phyloP scores from a whole-genome alignment of 352 stramenopile genomes.

The Pelagophyceae sp. region DNA sequence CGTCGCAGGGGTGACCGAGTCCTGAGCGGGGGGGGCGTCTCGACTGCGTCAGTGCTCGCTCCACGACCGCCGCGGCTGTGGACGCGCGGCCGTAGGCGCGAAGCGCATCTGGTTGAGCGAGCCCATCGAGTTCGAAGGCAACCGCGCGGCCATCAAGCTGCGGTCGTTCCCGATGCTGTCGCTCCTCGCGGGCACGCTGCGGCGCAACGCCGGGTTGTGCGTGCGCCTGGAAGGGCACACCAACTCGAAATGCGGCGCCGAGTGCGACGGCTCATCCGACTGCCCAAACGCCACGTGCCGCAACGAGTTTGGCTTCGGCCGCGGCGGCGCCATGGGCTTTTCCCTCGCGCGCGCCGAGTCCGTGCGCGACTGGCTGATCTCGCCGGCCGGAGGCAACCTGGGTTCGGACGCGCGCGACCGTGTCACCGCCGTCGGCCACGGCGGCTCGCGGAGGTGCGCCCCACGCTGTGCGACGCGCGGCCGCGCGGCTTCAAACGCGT shows the following conservation, averaged over 20 bases:
- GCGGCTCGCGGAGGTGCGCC: not conserved
- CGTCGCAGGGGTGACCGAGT: too few species aligned
- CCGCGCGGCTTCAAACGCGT: not conserved
- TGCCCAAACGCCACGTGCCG: not conserved
- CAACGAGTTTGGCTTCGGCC: not conserved
- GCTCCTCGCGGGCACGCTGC: not conserved
- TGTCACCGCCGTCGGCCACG: not conserved
- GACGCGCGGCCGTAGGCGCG: too few species aligned
- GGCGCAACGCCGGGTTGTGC: not conserved
- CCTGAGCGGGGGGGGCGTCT: too few species aligned
- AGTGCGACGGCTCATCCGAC: not conserved
- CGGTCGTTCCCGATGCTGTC: not conserved
- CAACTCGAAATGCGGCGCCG: conserved; percentile 6
- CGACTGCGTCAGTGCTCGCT: too few species aligned
- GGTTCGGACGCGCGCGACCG: not conserved
- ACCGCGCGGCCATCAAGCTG: not conserved
- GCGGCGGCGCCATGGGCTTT: conserved; percentile 7
- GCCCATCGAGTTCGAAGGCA: not conserved
- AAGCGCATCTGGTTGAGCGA: conserved; percentile 8
- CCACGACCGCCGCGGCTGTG: too few species aligned
- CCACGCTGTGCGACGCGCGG: too few species aligned
- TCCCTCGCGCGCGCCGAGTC: not conserved
- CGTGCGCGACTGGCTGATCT: conserved; percentile 2
- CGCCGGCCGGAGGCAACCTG: not conserved
- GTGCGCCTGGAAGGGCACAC: conserved; percentile 12